Evolutionary conservation across 495 filamentous ascomycete genomes (phyloP), one percentile per base, ranked within the genome.

Genomic region (Penicillium crystallinum): DNA sequence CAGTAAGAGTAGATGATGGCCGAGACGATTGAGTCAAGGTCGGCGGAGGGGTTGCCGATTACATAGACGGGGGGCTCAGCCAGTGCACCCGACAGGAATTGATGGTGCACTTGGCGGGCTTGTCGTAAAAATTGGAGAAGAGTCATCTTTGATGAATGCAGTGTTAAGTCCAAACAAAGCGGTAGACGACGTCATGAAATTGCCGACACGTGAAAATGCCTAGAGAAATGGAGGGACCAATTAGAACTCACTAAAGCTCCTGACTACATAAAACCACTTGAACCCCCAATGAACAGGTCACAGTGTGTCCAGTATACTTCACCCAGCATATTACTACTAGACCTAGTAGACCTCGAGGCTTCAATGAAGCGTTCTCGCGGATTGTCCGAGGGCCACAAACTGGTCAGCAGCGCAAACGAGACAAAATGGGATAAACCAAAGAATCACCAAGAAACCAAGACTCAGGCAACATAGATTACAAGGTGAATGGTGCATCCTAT

Each of bases 1-100:
- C 95, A 79, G 71, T 96, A 97, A 37, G 92, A 86, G 41, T 89
- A 88, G 38, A 95, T 66, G n/a, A 97, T 70, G 14, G 91, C 81
- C 31, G 82, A 89, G 67, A 88, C 87, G 48, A 97, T 81, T 11
- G 95, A 96, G 70, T 98, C 93, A 61, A 98, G 85, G 64, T 98
- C 93, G 80, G 70, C 66, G 21, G 71, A 70, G 46, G 72, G 68
- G 40, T 77, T 77, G 53, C 74, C 74, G 43, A 77, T 60, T 18
- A 77, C 73, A 59, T 74, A 76, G 46, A 77, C 62, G 0, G 71
- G 72, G 14, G 67, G 42, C 27, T 73, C 58, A 3, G 63, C 30
- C 9, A 68, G 45, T 2, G 56, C 34, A 7, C 67, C 64, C 6
- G 70, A 50, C 3, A 71, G 41, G 44, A 71, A 70, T 46, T 61